phyloP scores from a whole-genome alignment of 768 basidiomycete species.

The Lactarius sp. region DNA sequence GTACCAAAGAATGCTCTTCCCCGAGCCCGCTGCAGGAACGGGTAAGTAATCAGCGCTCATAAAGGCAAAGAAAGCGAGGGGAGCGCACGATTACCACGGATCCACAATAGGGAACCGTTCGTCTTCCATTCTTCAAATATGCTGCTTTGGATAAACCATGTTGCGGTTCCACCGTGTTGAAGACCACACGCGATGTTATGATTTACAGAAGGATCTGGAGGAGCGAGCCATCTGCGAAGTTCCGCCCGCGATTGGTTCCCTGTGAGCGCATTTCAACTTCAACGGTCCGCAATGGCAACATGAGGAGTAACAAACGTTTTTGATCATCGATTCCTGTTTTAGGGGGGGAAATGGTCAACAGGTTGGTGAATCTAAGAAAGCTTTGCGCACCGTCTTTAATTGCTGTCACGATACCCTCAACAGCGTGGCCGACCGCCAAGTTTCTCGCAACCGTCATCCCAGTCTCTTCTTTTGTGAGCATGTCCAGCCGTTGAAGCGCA shows the following conservation, averaged over 20 bases:
- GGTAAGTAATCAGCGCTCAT: neutral
- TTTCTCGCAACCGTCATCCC: neutral
- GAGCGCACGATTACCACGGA: conserved; percentile 7
- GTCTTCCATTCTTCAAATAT: conserved; percentile 1
- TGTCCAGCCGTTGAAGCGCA: neutral
- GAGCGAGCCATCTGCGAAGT: neutral
- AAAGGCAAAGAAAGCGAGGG: no score
- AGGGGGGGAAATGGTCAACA: neutral
- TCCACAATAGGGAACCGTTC: conserved; percentile 4
- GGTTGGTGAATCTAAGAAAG: neutral
- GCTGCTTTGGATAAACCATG: neutral
- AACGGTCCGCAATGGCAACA: neutral
- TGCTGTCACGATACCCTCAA: neutral
- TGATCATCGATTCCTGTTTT: neutral
- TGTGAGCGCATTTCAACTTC: neutral
- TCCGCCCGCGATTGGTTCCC: neutral
- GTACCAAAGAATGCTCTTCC: conserved; percentile 10
- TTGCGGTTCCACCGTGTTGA: neutral
- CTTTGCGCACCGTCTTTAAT: neutral
- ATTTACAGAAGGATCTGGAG: conserved; percentile 10
- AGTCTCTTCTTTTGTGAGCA: conserved; percentile 2
- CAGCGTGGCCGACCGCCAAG: neutral
- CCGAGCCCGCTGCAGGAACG: neutral
- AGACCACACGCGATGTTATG: neutral
- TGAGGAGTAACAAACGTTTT: neutral